phyloP scores from a whole-genome alignment of 176 grass and related monocot genomes.

The Alloteropsis semialata region DNA sequence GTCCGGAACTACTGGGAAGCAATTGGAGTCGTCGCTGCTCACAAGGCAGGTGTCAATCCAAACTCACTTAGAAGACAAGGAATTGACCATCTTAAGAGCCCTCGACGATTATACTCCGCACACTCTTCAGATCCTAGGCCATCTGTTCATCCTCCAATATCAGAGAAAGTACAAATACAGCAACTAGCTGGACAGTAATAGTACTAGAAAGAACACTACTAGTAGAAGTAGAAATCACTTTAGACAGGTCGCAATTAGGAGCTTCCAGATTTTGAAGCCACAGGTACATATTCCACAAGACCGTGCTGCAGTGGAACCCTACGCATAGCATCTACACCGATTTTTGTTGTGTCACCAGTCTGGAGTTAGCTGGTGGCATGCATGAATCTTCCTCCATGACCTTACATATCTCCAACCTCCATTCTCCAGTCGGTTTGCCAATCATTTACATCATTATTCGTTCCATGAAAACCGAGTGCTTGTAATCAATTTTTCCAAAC shows the following conservation, averaged over 20 bases:
- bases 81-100: constrained; percentile 51
- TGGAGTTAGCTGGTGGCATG: neutral
- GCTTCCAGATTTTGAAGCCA: constrained; percentile 13
- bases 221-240: neutral
- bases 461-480: neutral
- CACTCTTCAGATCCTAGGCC: constrained; percentile 12
- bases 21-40: constrained; percentile 82
- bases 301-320: neutral
- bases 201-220: neutral
- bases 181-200: constrained; percentile 25
- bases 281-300: constrained; percentile 21
- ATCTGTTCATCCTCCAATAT: constrained; percentile 1
- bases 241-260: neutral
- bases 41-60: constrained; percentile 82
- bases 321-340: neutral
- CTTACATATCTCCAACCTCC: neutral
- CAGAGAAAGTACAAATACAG: constrained; percentile 34
- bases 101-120: constrained; percentile 16
- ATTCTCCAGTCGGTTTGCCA: neutral
- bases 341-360: neutral
- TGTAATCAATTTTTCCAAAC: neutral
- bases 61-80: constrained; percentile 61
- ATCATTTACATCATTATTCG: constrained; percentile 11
- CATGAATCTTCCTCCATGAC: neutral
- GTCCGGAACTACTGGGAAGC: constrained; percentile 96